Evolutionary conservation across 2,329 filamentous ascomycete genomes (phyloP), one percentile per base, ranked within the genome.

Genomic region (Aspergillus candidus): DNA sequence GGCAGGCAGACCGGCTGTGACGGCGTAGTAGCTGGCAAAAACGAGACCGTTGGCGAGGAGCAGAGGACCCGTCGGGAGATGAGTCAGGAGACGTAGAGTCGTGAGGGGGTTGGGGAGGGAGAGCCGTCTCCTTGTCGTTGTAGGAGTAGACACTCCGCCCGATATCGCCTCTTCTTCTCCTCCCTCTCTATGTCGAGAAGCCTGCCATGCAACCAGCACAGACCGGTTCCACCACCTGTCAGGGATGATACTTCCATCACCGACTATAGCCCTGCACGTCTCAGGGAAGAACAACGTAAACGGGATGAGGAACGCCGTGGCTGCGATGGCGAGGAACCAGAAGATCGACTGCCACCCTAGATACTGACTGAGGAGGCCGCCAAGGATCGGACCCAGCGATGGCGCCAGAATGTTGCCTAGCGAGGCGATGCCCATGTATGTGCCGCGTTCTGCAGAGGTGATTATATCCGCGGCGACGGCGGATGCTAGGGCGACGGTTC

Each of bases 331-430:
- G 2, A 79, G 60, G 45, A 77, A 75, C 73, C 74, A 78, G 49
- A 79, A 79, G 6, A 78, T 70, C 2, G 67, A 65, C 32, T 68
- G 60, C 75, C 75, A 79, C 0, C 74, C 75, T 0, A 77, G 51
- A 33, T 67, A 66, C 38, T 73, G 67, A 0, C 69, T 64, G 0
- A 79, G 48, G 0, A 71, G 55, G 6, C 75, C 76, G 0, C 75
- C 76, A 17, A 79, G 68, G 0, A 76, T 66, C 0, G 77, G 76
- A 0, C 72, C 74, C 7, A 78, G 47, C 0, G 72, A 70, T 5
- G 72, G 73, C 0, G 68, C 72, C 14, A 75, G 59, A 13, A 64
- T 56, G 13, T 56, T 59, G 2, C 58, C 61, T 2, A 62, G 38
- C 6, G 56, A 55, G 3, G 59, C 52, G 31, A 60, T 47, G 1